phyloP scores from a whole-genome alignment of 2,329 filamentous ascomycete genomes.

The Monilinia laxa region DNA sequence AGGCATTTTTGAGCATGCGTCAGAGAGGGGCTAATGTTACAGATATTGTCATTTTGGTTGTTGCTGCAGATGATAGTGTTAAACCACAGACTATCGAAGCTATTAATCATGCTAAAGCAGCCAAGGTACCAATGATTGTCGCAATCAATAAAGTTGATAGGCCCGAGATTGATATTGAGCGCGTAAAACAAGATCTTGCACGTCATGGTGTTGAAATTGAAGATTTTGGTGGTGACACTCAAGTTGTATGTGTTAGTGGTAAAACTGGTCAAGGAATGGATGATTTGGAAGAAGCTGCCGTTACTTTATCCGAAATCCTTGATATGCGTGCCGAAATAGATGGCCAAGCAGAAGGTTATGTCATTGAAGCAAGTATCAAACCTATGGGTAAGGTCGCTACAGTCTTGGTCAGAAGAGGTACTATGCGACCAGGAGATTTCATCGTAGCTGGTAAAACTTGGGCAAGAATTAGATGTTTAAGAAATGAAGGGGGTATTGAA shows the following conservation, averaged over 20 bases:
- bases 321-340: constrained; percentile 80
- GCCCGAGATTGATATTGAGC: constrained; percentile 73
- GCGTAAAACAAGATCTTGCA: constrained; percentile 84
- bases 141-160: constrained; percentile 98
- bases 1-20: constrained; percentile 93
- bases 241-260: constrained; percentile 86
- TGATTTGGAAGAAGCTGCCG: constrained; percentile 85
- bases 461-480: constrained; percentile 79
- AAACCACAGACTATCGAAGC: constrained; percentile 97
- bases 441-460: constrained; percentile 88
- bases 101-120: constrained; percentile 84
- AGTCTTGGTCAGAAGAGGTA: constrained; percentile 83
- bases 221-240: constrained; percentile 91
- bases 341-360: constrained; percentile 85
- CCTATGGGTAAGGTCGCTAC: constrained; percentile 82
- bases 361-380: constrained; percentile 89
- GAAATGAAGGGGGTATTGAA: constrained; percentile 77
- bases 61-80: constrained; percentile 94
- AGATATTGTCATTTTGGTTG: constrained; percentile 93
- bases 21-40: constrained; percentile 94
- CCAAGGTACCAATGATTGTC: constrained; percentile 92
- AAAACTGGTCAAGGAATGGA: constrained; percentile 92
- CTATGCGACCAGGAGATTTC: constrained; percentile 74
- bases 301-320: constrained; percentile 83
- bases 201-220: constrained; percentile 86